These are phyloP conservation scores for Lentinula sp. DNA, from an alignment of 768 basidiomycete genomes.

Conservation along the genomic window DNA sequence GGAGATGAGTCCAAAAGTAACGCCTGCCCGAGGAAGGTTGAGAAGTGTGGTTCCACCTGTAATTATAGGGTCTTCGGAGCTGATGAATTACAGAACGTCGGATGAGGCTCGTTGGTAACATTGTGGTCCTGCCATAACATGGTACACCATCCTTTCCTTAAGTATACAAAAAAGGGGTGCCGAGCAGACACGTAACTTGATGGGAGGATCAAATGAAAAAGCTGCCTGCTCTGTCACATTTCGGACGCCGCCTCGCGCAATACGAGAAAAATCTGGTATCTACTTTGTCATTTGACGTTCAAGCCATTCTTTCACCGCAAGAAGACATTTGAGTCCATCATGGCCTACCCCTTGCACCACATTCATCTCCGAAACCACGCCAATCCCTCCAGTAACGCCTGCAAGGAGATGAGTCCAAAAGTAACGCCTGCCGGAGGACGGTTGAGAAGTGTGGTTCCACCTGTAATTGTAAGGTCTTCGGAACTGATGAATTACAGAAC, in stretches of 20 bases:
- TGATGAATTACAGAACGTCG: neutral
- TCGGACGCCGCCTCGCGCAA: too few species aligned
- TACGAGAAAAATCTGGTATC: too few species aligned
- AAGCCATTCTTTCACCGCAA: slow-evolving; percentile 11
- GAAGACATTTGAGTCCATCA: slow-evolving; percentile 10
- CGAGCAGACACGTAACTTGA: too few species aligned
- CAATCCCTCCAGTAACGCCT: slow-evolving; percentile 21
- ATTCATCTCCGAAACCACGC: neutral
- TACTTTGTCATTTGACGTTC: neutral
- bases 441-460: neutral
- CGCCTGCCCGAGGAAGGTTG: neutral
- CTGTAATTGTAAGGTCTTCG: neutral
- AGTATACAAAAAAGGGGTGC: neutral
- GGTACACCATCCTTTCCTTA: neutral
- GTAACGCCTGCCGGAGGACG: neutral
- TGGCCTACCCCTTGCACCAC: slow-evolving; percentile 12
- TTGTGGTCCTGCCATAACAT: neutral
- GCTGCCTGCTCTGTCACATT: too few species aligned
- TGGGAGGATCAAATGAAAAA: too few species aligned
- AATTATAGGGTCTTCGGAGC: neutral
- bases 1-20: slow-evolving; percentile 12
- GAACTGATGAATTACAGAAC: neutral
- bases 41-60: too few species aligned
- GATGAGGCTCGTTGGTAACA: neutral
- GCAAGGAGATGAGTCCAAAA: slow-evolving; percentile 17